Conservation (phyloP, 164 flowering plant genomes). For the Vitis vinifera region ASM3070453v1 NC_081808.1:5735001-5735500, state of each 20-base stretch:
- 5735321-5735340: neutral
- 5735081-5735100: constrained; percentile 75
- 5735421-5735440: neutral
- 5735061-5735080: constrained; percentile 31
- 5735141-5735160: constrained; percentile 80
- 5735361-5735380: no score
- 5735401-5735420: neutral
- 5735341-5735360: neutral
- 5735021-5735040: neutral
- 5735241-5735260: no score
- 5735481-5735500: neutral
- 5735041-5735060: constrained; percentile 14
- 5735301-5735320: no score
- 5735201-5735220: constrained; percentile 2
- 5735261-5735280: no score
- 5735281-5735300: no score
- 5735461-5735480: neutral
- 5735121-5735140: constrained; percentile 80
- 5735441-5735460: neutral
- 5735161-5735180: constrained; percentile 86
- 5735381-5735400: neutral
- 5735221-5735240: no score
- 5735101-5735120: constrained; percentile 75
- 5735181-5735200: constrained; percentile 86
- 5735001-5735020: neutral